Evolutionary conservation across 495 filamentous ascomycete genomes (phyloP).

Genomic region (Achaetomiella virescens): DNA sequence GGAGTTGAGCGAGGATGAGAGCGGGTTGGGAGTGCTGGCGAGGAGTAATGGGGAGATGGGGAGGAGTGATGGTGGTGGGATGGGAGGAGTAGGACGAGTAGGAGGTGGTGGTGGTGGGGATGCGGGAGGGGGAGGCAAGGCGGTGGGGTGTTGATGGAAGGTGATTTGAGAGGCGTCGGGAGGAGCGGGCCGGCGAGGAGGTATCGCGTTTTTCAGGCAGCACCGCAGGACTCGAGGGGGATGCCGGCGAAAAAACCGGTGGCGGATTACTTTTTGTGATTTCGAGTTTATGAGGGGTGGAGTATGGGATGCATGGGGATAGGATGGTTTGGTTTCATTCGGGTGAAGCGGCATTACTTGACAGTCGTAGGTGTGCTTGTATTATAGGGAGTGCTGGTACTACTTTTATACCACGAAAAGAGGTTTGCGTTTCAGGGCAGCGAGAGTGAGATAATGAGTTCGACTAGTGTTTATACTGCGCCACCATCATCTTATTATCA

Average conservation of each 20-base stretch:
- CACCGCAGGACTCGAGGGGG: conserved; percentile 89
- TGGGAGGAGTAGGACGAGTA: conserved; percentile 5
- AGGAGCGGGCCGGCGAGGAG: conserved; percentile 73
- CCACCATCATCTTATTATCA: no score
- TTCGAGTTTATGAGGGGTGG: no score
- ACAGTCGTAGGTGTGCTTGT: background rate
- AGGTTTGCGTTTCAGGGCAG: background rate
- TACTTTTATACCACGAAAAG: background rate
- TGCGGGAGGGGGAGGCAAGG: conserved; percentile 14
- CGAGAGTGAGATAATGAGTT: no score
- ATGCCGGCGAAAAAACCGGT: conserved; percentile 99
- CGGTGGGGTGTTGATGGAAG: conserved; percentile 35
- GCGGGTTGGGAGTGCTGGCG: conserved; percentile 64
- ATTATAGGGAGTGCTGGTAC: background rate
- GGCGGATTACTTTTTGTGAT: conserved; percentile 87
- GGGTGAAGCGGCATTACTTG: background rate
- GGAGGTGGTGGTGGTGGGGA: background rate
- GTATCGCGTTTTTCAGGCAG: conserved; percentile 95
- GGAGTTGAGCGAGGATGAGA: conserved; percentile 82
- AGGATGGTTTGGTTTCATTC: background rate
- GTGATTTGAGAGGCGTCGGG: conserved; percentile 29
- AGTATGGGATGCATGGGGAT: no score
- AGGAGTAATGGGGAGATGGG: conserved; percentile 75
- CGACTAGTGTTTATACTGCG: no score
- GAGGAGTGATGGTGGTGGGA: conserved; percentile 37